Evolutionary conservation across 306 rosid genomes (phyloP), one percentile per base, ranked within the genome.

Genomic region (Comarum palustre): DNA sequence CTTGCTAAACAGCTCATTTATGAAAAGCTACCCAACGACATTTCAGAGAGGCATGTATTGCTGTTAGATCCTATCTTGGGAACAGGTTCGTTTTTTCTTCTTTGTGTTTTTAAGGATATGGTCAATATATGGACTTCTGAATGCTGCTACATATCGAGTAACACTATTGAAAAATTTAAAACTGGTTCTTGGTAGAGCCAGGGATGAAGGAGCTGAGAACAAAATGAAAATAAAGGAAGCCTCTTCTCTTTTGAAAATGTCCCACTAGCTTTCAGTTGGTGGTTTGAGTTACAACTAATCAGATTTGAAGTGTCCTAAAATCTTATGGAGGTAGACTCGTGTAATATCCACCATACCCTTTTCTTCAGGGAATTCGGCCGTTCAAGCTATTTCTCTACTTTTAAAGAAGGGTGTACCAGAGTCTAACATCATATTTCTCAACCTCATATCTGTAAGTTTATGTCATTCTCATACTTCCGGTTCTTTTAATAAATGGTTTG

Each of bases 21-120:
- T 77, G 99, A 95, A 79, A 95, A 95, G 66, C 76, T 95, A 75
- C 97, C 99, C 34, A 80, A 82, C 69, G 99, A 95, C 81, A 95
- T 95, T 83, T 92, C 99, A 45, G 90, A 95, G 71, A 90, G 99
- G 83, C 97, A 95, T 73, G 99, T 95, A 59, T 80, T 95, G 75
- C 84, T 95, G 36, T 80, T 95, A 89, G 99, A 95, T 88, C 99
- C 99, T 20, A 92, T 95, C 77, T 81, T 95, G 61, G 99, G 99
- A 74, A 95, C 99, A 92, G 99, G 99, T 95, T 72, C 29, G 88
- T 84, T 51, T 79, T 67, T 74, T 31, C 50, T 54, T 9, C 10
- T 6, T 58, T 29, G 5, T 25, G 36, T 8, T 29, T 2, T 17
- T 24, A 45, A 43, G 8, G 43, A 66, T 14, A 43, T 36, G 19